Base-by-base conservation (phyloP, 768 basidiomycete genomes). In the Rhizopogon rudus region DNA sequence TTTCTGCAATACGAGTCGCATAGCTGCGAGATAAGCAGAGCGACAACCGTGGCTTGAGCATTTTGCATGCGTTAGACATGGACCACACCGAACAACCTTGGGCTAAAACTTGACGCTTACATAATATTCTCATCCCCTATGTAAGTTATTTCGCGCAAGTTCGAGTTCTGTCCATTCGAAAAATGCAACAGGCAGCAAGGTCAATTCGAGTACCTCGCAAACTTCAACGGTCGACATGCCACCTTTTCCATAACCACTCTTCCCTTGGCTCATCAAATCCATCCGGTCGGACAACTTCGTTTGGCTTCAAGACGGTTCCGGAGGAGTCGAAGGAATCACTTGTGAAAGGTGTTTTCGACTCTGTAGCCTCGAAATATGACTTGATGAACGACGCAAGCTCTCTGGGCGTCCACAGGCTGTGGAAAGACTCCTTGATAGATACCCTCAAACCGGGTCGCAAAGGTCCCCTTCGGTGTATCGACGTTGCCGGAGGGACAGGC, bases 301-400 rank as follows among this genome's bases (percentile, higher is more conserved):
- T 99, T 69, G 97, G 97, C 28, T 99, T 93, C 80, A 82, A 78
- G 71, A 90, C 87, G 6, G 86, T 99, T 3, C 88, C 89, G 13
- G 89, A 92, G 67, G 85, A 89, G 35, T 69, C 79, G 37, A 99
- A 99, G 68, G 96, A 98, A 73, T 74, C 80, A 2, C 79, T 98
- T 44, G 97, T 99, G 58, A 92, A 91, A 64, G 82, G 81, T 60
- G 95, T 99, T 51, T 99, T 99, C 73, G 86, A 91, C 65, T 96
- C 92, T 6, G 97, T 99, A 55, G 94, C 97, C 42, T 88, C 91
- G 37, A 88, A 82, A 44, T 99, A 99, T 73, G 97, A 98, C 71
- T 71, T 98, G 41, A 97, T 99, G 96, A 99, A 99, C 77, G 97
- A 98, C 67, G 92, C 94, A n/a, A 91, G 94, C 71, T 98, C 97